phyloP scores from a whole-genome alignment of 2,329 filamentous ascomycete species.

The Ceratocystis colombiana region DNA sequence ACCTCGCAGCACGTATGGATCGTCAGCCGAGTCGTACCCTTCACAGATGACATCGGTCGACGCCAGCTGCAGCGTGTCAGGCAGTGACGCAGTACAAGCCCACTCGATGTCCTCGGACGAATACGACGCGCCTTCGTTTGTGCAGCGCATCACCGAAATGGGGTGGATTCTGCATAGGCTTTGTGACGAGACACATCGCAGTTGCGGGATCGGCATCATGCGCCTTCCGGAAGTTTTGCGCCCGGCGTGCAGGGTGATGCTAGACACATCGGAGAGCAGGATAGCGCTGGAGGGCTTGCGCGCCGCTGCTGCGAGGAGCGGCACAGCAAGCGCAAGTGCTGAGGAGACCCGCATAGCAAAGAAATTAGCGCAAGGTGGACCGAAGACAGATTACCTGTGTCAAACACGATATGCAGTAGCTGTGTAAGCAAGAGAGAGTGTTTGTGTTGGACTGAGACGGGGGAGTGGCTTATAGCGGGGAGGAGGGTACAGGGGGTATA shows the following conservation, averaged over 20 bases:
- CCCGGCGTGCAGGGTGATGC: constrained; percentile 62
- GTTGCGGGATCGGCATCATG: constrained; percentile 63
- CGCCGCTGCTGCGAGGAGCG: background rate
- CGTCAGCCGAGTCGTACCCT: constrained; percentile 65
- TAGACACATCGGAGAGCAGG: constrained; percentile 54
- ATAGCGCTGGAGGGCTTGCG: constrained; percentile 38
- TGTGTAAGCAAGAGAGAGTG: background rate
- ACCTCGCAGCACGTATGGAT: constrained; percentile 79
- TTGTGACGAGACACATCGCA: constrained; percentile 61
- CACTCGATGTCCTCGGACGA: constrained; percentile 74
- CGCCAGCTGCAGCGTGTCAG: constrained; percentile 58
- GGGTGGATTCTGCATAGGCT: constrained; percentile 58
- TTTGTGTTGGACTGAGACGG: no score
- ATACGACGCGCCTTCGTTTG: constrained; percentile 74
- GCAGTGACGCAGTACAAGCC: constrained; percentile 63
- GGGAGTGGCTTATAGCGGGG: no score
- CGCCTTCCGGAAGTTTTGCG: constrained; percentile 65
- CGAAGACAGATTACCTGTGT: background rate
- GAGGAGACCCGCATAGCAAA: constrained; percentile 5
- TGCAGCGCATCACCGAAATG: constrained; percentile 65
- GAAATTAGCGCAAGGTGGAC: background rate
- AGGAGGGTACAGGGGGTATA: no score
- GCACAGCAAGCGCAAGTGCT: background rate
- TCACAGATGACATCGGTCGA: constrained; percentile 87
- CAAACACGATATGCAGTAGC: background rate